Evolutionary conservation across 2,329 filamentous ascomycete genomes (phyloP).

Genomic region (Bipolaris sorokiniana): DNA sequence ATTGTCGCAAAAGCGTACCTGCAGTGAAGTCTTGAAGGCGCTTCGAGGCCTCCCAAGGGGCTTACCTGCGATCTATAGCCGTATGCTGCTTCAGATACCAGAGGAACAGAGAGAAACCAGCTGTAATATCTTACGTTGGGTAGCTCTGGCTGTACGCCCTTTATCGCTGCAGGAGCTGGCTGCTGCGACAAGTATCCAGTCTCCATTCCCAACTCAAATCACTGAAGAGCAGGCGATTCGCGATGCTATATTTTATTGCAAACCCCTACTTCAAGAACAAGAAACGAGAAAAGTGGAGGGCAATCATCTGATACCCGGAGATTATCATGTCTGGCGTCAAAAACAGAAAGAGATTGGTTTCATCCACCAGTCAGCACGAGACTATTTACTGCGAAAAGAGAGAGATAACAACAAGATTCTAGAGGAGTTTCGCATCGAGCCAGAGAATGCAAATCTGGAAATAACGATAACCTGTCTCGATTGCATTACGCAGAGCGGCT

Average conservation of each 20-base stretch:
- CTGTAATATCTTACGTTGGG: conserved; percentile 18
- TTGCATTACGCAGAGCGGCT: not conserved
- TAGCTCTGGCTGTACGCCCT: not conserved
- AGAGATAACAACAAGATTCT: conserved; percentile 3
- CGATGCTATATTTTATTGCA: not conserved
- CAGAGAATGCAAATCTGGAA: not conserved
- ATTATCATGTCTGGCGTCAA: too few species aligned
- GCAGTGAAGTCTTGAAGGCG: conserved; percentile 8
- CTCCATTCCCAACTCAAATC: not conserved
- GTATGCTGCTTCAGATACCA: conserved; percentile 37
- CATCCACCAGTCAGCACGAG: conserved; percentile 40
- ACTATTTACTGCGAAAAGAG: conserved; percentile 31
- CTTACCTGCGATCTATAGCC: conserved; percentile 34
- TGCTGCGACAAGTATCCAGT: not conserved
- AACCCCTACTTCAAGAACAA: conserved; percentile 27
- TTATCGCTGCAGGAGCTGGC: not conserved
- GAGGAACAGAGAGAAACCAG: conserved; percentile 16
- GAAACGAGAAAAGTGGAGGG: conserved; percentile 17
- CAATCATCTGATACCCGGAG: too few species aligned
- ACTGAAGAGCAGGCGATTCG: not conserved
- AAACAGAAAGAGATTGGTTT: conserved; percentile 34
- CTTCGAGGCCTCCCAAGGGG: conserved; percentile 30
- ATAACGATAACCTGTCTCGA: not conserved
- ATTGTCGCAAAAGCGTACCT: conserved; percentile 16
- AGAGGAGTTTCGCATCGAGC: conserved; percentile 11